These are phyloP conservation scores for Fagopyrum homotropicum DNA, from an alignment of 148 eudicot species.

Conservation along the genomic window DNA sequence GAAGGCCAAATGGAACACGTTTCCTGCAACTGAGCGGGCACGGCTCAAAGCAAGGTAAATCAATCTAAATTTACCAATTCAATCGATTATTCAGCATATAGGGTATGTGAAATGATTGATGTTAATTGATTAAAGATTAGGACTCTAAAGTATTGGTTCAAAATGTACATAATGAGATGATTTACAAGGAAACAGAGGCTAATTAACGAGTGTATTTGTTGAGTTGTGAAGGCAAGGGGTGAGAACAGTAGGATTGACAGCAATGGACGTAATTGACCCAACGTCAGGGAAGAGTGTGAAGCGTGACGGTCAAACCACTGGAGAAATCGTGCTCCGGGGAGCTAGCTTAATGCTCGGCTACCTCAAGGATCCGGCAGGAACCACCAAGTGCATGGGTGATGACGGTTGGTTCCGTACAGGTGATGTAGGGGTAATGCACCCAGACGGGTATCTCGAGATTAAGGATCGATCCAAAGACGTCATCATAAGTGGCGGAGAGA, in stretches of 20 bases:
- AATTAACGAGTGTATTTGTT: not conserved
- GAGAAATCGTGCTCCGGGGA: conserved; percentile 21
- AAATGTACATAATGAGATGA: too few species aligned
- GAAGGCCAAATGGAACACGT: conserved; percentile 17
- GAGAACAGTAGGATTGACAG: conserved; percentile 12
- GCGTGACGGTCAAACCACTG: conserved; percentile 18
- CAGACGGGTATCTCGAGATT: conserved; percentile 24
- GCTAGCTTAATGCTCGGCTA: conserved; percentile 20
- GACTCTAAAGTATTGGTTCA: too few species aligned
- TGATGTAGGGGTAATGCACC: conserved; percentile 23
- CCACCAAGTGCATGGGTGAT: conserved; percentile 12
- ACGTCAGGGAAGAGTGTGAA: conserved; percentile 1
- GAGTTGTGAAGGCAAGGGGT: conserved; percentile 18
- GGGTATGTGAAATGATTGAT: not conserved
- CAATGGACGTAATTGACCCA: conserved; percentile 13
- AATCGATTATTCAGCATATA: not conserved
- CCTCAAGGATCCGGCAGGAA: conserved; percentile 17
- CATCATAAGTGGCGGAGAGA: conserved; percentile 29
- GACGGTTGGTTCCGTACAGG: conserved; percentile 24
- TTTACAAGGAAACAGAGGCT: not conserved
- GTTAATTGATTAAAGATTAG: not conserved
- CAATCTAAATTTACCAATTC: too few species aligned
- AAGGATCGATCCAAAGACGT: conserved; percentile 25
- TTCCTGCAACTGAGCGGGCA: conserved; percentile 10
- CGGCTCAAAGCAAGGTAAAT: conserved; percentile 12